phyloP scores from a whole-genome alignment of 75 land plant species.

The Adiantum capillusveneris region DNA sequence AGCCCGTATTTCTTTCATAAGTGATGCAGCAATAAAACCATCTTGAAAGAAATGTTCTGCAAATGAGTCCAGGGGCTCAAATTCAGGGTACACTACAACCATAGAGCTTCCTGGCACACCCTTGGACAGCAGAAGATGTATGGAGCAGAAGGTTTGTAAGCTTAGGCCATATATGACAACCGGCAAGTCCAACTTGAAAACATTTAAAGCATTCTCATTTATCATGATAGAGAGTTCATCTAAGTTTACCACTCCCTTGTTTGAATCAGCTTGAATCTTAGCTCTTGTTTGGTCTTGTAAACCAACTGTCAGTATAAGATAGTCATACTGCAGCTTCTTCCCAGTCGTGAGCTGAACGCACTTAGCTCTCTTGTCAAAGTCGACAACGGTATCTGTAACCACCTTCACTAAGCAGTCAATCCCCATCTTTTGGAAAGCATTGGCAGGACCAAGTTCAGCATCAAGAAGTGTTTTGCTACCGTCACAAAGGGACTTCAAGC shows the following conservation, averaged over 20 bases:
- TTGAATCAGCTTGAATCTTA: constrained; percentile 5
- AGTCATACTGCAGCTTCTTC: constrained; percentile 10
- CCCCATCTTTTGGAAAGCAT: constrained; percentile 15
- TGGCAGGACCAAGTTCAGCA: constrained; percentile 13
- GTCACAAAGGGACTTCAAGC: constrained; percentile 1
- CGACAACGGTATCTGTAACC: background rate
- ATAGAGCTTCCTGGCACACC: constrained; percentile 10
- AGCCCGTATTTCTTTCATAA: background rate
- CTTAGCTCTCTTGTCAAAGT: constrained; percentile 7
- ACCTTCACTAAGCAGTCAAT: constrained; percentile 13
- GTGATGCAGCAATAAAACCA: background rate
- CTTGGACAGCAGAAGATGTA: constrained; percentile 12
- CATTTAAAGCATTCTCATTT: constrained; percentile 2
- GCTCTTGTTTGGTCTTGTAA: constrained; percentile 21
- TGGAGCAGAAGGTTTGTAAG: constrained; percentile 15
- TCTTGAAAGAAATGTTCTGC: constrained; percentile 4
- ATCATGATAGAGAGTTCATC: constrained; percentile 6
- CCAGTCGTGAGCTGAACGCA: constrained; percentile 1
- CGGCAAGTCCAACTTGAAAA: background rate
- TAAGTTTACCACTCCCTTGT: constrained; percentile 11
- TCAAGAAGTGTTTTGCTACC: background rate
- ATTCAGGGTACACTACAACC: constrained; percentile 17
- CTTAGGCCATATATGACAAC: constrained; percentile 19
- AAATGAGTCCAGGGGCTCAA: constrained; percentile 10
- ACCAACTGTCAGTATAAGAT: constrained; percentile 13